phyloP scores from a whole-genome alignment of 176 grass and related monocot genomes.

The Lolium rigidum region DNA sequence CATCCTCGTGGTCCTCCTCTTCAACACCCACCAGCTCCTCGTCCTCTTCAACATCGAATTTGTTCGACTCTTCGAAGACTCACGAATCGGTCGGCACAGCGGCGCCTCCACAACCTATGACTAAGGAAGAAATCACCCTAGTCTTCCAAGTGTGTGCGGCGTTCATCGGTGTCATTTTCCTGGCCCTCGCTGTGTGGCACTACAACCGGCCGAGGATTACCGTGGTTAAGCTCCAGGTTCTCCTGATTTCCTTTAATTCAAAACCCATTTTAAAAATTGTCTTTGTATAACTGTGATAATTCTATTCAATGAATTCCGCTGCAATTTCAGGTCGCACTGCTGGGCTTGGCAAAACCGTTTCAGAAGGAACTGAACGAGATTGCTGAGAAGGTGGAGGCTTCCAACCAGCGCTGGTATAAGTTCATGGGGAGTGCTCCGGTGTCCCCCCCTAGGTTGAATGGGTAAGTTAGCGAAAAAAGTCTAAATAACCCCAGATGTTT shows the following conservation, averaged over 20 bases:
- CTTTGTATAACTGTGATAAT: not conserved
- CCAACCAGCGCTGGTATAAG: slow-evolving; percentile 40
- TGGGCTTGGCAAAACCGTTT: slow-evolving; percentile 28
- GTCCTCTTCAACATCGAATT: not conserved
- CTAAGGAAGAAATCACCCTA: not conserved
- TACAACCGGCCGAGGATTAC: slow-evolving; percentile 32
- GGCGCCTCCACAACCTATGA: not conserved
- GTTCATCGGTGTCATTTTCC: not conserved
- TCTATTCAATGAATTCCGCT: not conserved
- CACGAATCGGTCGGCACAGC: slow-evolving; percentile 39
- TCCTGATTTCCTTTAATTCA: not conserved
- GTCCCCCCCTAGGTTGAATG: too few relatives aligned
- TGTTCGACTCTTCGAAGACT: not conserved
- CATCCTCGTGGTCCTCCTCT: not conserved
- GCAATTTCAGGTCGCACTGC: slow-evolving; percentile 36
- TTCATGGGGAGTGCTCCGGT: too few relatives aligned
- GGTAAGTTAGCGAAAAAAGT: too few relatives aligned
- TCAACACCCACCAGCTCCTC: not conserved
- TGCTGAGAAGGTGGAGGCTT: slow-evolving; percentile 38
- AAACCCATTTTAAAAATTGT: not conserved
- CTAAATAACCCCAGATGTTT: too few relatives aligned
- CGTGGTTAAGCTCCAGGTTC: slow-evolving; percentile 45
- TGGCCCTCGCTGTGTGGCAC: slow-evolving; percentile 16
- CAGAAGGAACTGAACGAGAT: slow-evolving; percentile 47
- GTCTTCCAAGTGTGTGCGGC: not conserved